Evolutionary conservation across 345 rosid genomes (phyloP).

Genomic region (Aquilaria yunnanensis): DNA sequence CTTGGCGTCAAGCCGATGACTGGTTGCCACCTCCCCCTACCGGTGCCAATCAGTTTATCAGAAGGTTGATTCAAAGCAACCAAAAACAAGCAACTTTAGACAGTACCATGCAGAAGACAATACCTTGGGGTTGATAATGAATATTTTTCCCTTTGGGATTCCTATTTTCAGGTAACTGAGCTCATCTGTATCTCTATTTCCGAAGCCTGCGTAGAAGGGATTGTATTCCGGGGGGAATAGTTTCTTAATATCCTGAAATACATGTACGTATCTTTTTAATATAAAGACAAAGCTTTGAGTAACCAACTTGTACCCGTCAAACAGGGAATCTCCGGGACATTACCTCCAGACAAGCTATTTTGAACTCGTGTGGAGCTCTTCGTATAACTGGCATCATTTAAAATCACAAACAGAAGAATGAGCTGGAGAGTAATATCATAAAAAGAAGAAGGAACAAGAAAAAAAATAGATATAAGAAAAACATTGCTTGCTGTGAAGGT

Average conservation of each 20-base stretch:
- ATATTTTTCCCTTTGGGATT: conserved; percentile 87
- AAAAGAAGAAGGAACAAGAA: not conserved
- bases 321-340: conserved; percentile 4
- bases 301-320: not conserved
- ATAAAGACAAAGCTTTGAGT: not conserved
- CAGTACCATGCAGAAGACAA: not conserved
- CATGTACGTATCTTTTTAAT: not conserved
- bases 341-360: conserved; percentile 94
- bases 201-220: conserved; percentile 93
- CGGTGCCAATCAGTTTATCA: conserved; percentile 2
- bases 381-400: conserved; percentile 57
- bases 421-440: not conserved
- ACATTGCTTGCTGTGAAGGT: not conserved
- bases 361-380: conserved; percentile 95
- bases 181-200: conserved; percentile 90
- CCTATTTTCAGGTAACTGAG: conserved; percentile 87
- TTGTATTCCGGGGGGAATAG: conserved; percentile 85
- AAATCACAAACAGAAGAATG: conserved; percentile 9
- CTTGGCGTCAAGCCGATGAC: conserved; percentile 62
- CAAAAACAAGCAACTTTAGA: not conserved
- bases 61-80: not conserved
- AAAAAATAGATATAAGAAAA: not conserved
- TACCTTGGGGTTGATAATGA: conserved; percentile 93
- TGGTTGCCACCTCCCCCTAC: conserved; percentile 91
- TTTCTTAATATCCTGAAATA: conserved; percentile 68